A percentile compares a stretch with the other conserved stretches of the same genome.
These are phyloP conservation scores for Mitragyna speciosa DNA, from an alignment of 257 asterid species.

Conservation along the genomic window DNA sequence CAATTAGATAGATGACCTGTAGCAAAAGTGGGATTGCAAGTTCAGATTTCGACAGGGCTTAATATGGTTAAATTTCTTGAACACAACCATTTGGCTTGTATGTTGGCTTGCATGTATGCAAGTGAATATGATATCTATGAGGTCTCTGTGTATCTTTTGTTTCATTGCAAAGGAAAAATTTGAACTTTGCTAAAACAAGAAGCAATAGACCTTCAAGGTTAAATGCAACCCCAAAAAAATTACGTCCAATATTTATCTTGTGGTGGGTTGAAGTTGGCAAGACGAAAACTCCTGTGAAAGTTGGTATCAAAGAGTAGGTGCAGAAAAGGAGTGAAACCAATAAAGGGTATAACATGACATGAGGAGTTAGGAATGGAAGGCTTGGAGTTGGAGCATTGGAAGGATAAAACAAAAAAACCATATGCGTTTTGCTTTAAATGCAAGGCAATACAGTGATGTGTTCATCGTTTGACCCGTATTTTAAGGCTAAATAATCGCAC, in stretches of 20 bases:
- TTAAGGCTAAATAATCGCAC: conserved; percentile 15
- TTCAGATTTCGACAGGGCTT: background rate
- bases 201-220: background rate
- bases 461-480: conserved; percentile 30
- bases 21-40: background rate
- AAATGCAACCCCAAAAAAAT: background rate
- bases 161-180: background rate
- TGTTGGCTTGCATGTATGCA: background rate
- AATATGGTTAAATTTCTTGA: background rate
- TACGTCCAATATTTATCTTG: background rate
- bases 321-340: conserved; percentile 24
- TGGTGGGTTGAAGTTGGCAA: conserved; percentile 13
- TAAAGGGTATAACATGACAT: background rate
- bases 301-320: conserved; percentile 20
- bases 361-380: background rate
- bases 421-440: conserved; percentile 25
- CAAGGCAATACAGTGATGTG: conserved; percentile 15
- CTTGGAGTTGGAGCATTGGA: conserved; percentile 13
- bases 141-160: background rate
- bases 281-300: conserved; percentile 1
- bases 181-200: conserved; percentile 1
- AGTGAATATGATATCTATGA: background rate
- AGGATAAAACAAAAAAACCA: background rate
- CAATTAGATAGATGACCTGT: background rate
- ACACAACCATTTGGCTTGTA: background rate